Conservation (phyloP, 768 basidiomycete genomes). For the Termitomyces titanicus region DNA sequence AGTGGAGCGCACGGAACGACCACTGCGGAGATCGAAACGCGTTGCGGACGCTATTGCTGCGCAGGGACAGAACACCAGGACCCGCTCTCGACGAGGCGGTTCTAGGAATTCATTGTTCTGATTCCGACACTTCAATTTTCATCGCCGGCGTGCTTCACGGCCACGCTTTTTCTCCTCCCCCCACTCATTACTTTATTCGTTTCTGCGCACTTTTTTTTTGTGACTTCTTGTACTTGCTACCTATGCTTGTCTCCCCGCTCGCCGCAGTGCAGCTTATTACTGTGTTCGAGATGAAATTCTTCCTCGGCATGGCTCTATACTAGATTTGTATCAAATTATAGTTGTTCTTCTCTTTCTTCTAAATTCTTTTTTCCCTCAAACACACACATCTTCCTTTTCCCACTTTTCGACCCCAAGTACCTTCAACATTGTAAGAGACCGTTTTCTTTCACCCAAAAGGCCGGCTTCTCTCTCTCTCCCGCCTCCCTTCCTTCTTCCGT, state of each 20-base stretch:
- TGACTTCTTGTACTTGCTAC: conserved; percentile 5
- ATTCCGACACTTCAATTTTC: conserved; percentile 6
- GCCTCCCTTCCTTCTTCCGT: background rate
- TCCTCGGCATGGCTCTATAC: conserved; percentile 6
- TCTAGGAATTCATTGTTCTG: conserved; percentile 38
- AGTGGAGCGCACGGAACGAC: conserved; percentile 23
- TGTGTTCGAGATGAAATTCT: conserved; percentile 8
- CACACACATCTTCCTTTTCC: background rate
- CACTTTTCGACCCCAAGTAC: background rate
- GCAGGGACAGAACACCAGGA: conserved; percentile 35
- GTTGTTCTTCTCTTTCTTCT: conserved; percentile 6
- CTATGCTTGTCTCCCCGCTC: conserved; percentile 4
- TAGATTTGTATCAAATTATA: conserved; percentile 34
- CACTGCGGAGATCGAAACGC: conserved; percentile 62
- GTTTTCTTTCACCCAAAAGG: background rate
- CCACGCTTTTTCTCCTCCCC: conserved; percentile 1
- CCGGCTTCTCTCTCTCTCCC: background rate
- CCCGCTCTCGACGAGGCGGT: conserved; percentile 37
- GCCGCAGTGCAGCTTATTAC: conserved; percentile 7
- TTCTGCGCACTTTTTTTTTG: conserved; percentile 7
- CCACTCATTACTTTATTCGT: conserved; percentile 8
- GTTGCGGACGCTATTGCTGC: conserved; percentile 58
- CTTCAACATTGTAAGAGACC: background rate
- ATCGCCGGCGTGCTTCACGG: conserved; percentile 8
- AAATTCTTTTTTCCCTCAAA: conserved; percentile 1